Evolutionary conservation across 306 rosid species (phyloP).

Genomic region (Lathyrus sativus): DNA sequence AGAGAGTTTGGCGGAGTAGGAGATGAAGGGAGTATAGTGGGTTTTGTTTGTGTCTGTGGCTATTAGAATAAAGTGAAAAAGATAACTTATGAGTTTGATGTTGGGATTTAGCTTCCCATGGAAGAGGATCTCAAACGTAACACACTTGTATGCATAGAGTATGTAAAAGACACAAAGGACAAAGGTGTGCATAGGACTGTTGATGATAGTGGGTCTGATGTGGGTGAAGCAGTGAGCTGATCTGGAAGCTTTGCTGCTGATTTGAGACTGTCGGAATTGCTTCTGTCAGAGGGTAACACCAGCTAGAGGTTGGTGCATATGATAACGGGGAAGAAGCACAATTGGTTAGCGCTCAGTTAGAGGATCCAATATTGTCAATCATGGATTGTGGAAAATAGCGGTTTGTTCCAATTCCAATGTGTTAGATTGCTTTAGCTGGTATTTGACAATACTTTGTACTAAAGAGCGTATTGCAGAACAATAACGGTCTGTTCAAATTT

Average conservation of each 20-base stretch:
- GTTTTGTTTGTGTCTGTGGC: neutral
- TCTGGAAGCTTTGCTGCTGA: neutral
- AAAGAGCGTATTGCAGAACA: too few relatives aligned
- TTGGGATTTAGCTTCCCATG: neutral
- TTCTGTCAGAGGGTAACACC: slow-evolving; percentile 8
- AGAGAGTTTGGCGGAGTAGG: too few relatives aligned
- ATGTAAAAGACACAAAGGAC: neutral
- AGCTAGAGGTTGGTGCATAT: slow-evolving; percentile 3
- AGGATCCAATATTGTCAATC: too few relatives aligned
- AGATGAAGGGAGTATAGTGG: neutral
- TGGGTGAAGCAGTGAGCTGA: neutral
- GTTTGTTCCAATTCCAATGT: too few relatives aligned
- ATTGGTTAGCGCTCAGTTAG: neutral
- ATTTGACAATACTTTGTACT: too few relatives aligned
- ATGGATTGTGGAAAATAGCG: too few relatives aligned
- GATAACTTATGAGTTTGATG: neutral
- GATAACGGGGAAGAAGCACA: slow-evolving; percentile 6
- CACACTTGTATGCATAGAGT: neutral
- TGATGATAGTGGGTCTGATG: neutral
- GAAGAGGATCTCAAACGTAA: neutral
- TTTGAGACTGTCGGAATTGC: neutral
- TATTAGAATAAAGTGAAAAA: neutral
- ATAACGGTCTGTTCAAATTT: too few relatives aligned
- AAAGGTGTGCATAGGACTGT: neutral
- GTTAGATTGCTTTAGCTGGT: too few relatives aligned